phyloP scores from a whole-genome alignment of 495 filamentous ascomycete species.

The Penicillium lividum region DNA sequence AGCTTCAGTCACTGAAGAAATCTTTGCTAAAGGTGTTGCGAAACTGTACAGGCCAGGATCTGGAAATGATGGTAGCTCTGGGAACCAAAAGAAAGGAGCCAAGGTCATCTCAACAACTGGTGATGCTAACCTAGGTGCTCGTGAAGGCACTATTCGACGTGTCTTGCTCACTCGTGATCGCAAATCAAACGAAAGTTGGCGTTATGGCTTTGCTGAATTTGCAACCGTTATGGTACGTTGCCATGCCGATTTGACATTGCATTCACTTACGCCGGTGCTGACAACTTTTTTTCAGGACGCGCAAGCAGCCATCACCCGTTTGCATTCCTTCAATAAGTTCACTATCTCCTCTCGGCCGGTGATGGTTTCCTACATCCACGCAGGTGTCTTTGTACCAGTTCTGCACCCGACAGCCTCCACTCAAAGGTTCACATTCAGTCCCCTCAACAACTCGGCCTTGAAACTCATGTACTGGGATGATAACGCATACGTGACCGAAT shows the following conservation, averaged over 20 bases:
- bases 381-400: slow-evolving; percentile 83
- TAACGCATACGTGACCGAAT: slow-evolving; percentile 69
- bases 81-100: slow-evolving; percentile 51
- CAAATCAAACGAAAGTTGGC: slow-evolving; percentile 74
- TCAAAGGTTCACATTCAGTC: slow-evolving; percentile 68
- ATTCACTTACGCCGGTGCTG: neutral
- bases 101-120: slow-evolving; percentile 77
- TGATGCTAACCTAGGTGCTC: slow-evolving; percentile 72
- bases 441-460: slow-evolving; percentile 66
- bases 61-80: slow-evolving; percentile 22
- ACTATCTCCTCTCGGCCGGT: slow-evolving; percentile 81
- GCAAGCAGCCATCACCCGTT: slow-evolving; percentile 71
- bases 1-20: slow-evolving; percentile 69
- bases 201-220: slow-evolving; percentile 90
- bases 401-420: slow-evolving; percentile 56
- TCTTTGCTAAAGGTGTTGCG: slow-evolving; percentile 74
- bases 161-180: slow-evolving; percentile 79
- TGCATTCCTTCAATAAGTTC: slow-evolving; percentile 75
- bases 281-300: slow-evolving; percentile 61
- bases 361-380: slow-evolving; percentile 75
- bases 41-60: slow-evolving; percentile 66
- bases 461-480: slow-evolving; percentile 85
- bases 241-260: neutral
- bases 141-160: slow-evolving; percentile 71
- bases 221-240: slow-evolving; percentile 55